Evolutionary conservation across 441 rosid genomes (phyloP).

Genomic region (Gossypium gossypioides): DNA sequence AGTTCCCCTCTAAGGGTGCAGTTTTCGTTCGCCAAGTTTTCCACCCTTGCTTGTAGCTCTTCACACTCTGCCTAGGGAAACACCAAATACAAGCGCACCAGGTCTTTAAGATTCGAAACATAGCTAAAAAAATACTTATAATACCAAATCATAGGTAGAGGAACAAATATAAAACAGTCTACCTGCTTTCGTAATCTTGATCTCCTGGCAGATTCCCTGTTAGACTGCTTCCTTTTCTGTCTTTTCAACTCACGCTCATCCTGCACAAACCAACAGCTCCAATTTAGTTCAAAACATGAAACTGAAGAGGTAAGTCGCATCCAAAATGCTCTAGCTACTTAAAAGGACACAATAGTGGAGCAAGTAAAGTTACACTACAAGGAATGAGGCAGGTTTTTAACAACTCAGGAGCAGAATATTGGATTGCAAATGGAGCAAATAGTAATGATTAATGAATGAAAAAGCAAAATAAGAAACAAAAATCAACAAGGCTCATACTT

Average conservation of each 20-base stretch:
- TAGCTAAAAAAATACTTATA: not conserved
- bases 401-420: not conserved
- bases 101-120: not conserved
- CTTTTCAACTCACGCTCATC: constrained; percentile 67
- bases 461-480: not conserved
- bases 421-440: not conserved
- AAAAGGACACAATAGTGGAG: not conserved
- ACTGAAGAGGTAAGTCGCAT: not conserved
- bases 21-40: constrained; percentile 55
- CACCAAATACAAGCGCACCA: not conserved
- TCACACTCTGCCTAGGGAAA: constrained; percentile 77
- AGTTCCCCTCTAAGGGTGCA: constrained; percentile 60
- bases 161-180: not conserved
- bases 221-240: constrained; percentile 70
- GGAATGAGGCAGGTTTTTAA: not conserved
- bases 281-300: not conserved
- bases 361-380: not conserved
- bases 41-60: constrained; percentile 73
- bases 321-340: not conserved
- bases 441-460: not conserved
- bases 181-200: constrained; percentile 79
- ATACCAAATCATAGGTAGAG: not conserved
- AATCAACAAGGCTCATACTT: constrained; percentile 25
- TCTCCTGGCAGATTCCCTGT: constrained; percentile 67
- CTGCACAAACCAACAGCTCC: constrained; percentile 22